These are phyloP conservation scores for Metschnikowia shivogae DNA, from an alignment of 805 yeast species.

Conservation along the genomic window DNA sequence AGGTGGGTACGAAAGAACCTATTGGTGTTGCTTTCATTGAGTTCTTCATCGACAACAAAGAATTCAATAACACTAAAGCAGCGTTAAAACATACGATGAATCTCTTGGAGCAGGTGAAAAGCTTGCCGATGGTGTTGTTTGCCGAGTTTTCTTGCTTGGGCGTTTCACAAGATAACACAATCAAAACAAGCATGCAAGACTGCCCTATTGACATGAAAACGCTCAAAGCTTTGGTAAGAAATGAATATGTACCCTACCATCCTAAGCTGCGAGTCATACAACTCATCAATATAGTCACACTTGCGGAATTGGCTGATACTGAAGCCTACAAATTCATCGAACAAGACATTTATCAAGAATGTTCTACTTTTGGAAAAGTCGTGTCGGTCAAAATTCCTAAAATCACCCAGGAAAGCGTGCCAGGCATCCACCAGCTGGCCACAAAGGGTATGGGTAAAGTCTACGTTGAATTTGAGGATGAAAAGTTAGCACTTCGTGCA, in stretches of 20 bases:
- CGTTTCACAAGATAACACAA: slow-evolving; percentile 14
- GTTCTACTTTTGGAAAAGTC: slow-evolving; percentile 49
- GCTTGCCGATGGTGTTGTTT: slow-evolving; percentile 16
- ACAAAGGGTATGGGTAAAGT: slow-evolving; percentile 68
- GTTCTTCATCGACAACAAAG: slow-evolving; percentile 21
- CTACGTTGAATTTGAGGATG: slow-evolving; percentile 57
- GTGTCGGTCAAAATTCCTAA: slow-evolving; percentile 56
- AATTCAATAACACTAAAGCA: slow-evolving; percentile 11
- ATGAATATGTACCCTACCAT: slow-evolving; percentile 33
- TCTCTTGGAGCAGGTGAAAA: slow-evolving; percentile 12
- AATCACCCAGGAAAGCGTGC: slow-evolving; percentile 49
- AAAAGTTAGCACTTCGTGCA: slow-evolving; percentile 52
- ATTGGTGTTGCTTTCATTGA: slow-evolving; percentile 59
- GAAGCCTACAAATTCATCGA: slow-evolving; percentile 45
- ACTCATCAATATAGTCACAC: slow-evolving; percentile 60
- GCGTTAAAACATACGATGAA: slow-evolving; percentile 12
- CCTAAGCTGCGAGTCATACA: slow-evolving; percentile 54
- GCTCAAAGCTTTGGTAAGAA: slow-evolving; percentile 34
- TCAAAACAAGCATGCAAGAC: slow-evolving; percentile 33
- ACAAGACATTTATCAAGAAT: slow-evolving; percentile 49
- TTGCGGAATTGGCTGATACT: slow-evolving; percentile 57
- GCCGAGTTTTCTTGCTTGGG: slow-evolving; percentile 34
- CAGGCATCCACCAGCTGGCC: slow-evolving; percentile 33
- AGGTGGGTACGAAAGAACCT: slow-evolving; percentile 46
- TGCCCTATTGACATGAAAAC: slow-evolving; percentile 34